phyloP scores from a whole-genome alignment of 2,329 filamentous ascomycete genomes.

The Neonectria punicea region DNA sequence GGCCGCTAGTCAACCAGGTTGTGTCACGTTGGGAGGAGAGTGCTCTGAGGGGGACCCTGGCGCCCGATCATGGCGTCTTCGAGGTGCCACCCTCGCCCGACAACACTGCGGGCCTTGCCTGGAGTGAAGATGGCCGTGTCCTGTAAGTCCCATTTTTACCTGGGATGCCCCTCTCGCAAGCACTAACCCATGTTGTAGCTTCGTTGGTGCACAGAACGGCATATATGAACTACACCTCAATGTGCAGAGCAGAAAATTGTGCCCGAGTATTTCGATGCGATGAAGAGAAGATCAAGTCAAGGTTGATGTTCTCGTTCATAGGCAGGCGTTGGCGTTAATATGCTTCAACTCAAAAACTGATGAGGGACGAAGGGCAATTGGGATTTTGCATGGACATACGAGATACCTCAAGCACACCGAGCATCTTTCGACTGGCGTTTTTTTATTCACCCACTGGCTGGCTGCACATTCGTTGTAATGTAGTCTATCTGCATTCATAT shows the following conservation, averaged over 20 bases:
- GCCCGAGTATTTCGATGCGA: conserved; percentile 64
- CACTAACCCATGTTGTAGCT: conserved; percentile 55
- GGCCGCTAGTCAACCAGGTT: conserved; percentile 52
- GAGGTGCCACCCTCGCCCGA: conserved; percentile 59
- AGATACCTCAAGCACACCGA: conserved; percentile 30
- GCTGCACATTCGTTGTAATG: conserved; percentile 25
- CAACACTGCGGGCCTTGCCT: conserved; percentile 70
- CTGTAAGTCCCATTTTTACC: conserved; percentile 58
- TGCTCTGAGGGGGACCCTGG: conserved; percentile 46
- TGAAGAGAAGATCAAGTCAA: conserved; percentile 45
- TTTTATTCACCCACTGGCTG: conserved; percentile 14
- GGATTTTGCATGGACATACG: conserved; percentile 33
- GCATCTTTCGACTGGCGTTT: conserved; percentile 28
- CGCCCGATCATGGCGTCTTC: conserved; percentile 53
- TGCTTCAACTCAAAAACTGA: conserved; percentile 38
- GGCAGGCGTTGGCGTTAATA: conserved; percentile 27
- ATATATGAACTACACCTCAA: conserved; percentile 81
- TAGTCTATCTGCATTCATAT: conserved; percentile 17
- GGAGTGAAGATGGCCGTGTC: conserved; percentile 69
- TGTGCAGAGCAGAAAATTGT: conserved; percentile 67
- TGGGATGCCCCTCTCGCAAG: too few species aligned
- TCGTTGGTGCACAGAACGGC: conserved; percentile 74
- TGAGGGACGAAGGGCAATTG: conserved; percentile 33
- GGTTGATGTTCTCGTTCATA: not conserved
- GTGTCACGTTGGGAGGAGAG: conserved; percentile 53